Percentiles rank a stretch among this genome's conserved stretches.
Conservation (phyloP, 2,329 filamentous ascomycete genomes). For the Penicillium vulpinum region DNA sequence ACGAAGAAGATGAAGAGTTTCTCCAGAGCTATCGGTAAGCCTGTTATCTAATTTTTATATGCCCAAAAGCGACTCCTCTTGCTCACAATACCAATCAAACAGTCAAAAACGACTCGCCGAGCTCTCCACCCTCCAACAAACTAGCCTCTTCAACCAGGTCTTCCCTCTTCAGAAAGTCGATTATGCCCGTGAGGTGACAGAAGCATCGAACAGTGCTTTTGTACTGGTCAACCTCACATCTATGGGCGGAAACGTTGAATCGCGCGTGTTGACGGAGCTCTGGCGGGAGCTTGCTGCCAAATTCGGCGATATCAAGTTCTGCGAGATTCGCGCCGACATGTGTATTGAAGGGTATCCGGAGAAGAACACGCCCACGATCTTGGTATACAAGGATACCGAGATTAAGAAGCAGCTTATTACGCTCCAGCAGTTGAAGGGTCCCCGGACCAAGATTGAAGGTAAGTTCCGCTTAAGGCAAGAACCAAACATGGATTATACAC, state of each 20-base stretch:
- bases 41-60: not conserved
- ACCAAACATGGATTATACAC: not conserved
- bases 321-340: conserved; percentile 86
- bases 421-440: conserved; percentile 73
- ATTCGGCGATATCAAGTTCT: conserved; percentile 96
- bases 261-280: conserved; percentile 75
- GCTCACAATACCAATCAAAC: conserved; percentile 6
- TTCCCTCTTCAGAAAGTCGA: conserved; percentile 95
- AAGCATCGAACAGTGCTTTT: conserved; percentile 70
- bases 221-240: conserved; percentile 80
- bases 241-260: conserved; percentile 78
- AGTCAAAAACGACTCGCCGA: conserved; percentile 82
- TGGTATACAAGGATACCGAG: conserved; percentile 90
- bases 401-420: conserved; percentile 93
- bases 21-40: conserved; percentile 74
- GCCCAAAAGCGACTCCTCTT: not conserved
- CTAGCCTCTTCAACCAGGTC: conserved; percentile 81
- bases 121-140: conserved; percentile 70
- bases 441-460: conserved; percentile 64
- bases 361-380: conserved; percentile 86
- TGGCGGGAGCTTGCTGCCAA: conserved; percentile 82
- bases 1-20: conserved; percentile 92
- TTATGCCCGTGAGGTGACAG: conserved; percentile 86
- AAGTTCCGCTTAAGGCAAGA: conserved; percentile 6
- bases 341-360: conserved; percentile 98